Evolutionary conservation across 495 filamentous ascomycete genomes (phyloP).

Genomic region (Trichoderma asperelloides): DNA sequence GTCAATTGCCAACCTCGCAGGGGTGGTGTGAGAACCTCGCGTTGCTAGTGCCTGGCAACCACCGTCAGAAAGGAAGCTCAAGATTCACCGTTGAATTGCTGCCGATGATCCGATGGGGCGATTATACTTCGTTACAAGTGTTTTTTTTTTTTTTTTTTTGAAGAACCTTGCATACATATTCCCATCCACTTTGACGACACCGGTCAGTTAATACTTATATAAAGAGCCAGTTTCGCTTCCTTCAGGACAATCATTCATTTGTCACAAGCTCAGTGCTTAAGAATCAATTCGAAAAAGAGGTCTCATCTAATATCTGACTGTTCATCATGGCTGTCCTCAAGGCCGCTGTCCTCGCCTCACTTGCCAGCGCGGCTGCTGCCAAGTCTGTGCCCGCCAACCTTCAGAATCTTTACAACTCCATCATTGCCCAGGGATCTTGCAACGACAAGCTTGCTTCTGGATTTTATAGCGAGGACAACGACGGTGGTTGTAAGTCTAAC

Average conservation of each 20-base stretch:
- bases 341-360: not conserved
- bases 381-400: conserved; percentile 25
- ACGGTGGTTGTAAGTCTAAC: conserved; percentile 23
- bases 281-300: not conserved
- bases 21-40: not conserved
- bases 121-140: not conserved
- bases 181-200: not conserved
- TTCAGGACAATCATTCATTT: not conserved
- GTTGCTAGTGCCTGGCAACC: not conserved
- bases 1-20: too few species aligned
- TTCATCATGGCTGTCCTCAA: not conserved
- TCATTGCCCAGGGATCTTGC: conserved; percentile 27
- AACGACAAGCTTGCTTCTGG: conserved; percentile 24
- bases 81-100: not conserved
- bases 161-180: not conserved
- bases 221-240: not conserved
- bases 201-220: not conserved
- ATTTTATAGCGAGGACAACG: conserved; percentile 27
- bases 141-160: too few species aligned
- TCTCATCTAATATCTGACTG: not conserved
- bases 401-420: conserved; percentile 25
- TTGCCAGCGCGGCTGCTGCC: not conserved
- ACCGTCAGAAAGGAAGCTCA: not conserved
- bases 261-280: not conserved
- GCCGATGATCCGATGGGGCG: not conserved